These are phyloP conservation scores for Cyberlindnera maritima DNA, from an alignment of 805 yeast genomes.

Conservation along the genomic window DNA sequence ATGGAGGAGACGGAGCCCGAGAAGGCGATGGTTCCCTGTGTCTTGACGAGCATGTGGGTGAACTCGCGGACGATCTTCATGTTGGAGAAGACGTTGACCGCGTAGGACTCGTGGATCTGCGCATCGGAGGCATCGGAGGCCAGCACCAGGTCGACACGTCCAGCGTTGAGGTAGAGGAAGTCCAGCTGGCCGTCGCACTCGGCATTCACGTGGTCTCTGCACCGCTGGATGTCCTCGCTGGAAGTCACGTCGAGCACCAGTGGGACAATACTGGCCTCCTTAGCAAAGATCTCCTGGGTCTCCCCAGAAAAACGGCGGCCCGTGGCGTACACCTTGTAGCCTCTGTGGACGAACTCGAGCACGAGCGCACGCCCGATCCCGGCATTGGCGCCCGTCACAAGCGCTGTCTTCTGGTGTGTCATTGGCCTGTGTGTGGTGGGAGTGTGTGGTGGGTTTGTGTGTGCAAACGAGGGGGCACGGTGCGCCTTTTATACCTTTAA, in stretches of 20 bases:
- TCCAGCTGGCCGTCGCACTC: slow-evolving; percentile 33
- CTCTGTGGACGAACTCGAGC: slow-evolving; percentile 41
- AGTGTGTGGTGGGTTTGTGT: not conserved
- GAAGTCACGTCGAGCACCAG: slow-evolving; percentile 34
- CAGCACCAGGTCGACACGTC: slow-evolving; percentile 29
- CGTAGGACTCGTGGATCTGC: slow-evolving; percentile 21
- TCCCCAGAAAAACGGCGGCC: slow-evolving; percentile 31
- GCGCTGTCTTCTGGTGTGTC: slow-evolving; percentile 33
- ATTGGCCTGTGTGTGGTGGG: not conserved
- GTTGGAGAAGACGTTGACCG: slow-evolving; percentile 40
- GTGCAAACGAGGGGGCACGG: too few species aligned
- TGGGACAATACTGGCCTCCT: not conserved
- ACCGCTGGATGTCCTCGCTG: slow-evolving; percentile 27
- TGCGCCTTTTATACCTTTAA: too few species aligned
- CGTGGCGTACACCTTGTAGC: slow-evolving; percentile 37
- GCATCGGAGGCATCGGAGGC: slow-evolving; percentile 34
- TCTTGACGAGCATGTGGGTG: slow-evolving; percentile 31
- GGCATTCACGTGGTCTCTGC: slow-evolving; percentile 24
- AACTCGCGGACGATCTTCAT: slow-evolving; percentile 38
- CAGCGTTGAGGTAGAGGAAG: slow-evolving; percentile 43
- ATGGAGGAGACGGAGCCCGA: slow-evolving; percentile 38
- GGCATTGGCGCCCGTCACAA: slow-evolving; percentile 59
- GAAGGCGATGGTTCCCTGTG: slow-evolving; percentile 39
- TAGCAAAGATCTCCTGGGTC: slow-evolving; percentile 23
- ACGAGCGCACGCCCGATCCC: slow-evolving; percentile 56